Evolutionary conservation across 768 basidiomycete species (phyloP), one percentile per base, ranked within the genome.

Genomic region (Candolleomyces eurysporus): DNA sequence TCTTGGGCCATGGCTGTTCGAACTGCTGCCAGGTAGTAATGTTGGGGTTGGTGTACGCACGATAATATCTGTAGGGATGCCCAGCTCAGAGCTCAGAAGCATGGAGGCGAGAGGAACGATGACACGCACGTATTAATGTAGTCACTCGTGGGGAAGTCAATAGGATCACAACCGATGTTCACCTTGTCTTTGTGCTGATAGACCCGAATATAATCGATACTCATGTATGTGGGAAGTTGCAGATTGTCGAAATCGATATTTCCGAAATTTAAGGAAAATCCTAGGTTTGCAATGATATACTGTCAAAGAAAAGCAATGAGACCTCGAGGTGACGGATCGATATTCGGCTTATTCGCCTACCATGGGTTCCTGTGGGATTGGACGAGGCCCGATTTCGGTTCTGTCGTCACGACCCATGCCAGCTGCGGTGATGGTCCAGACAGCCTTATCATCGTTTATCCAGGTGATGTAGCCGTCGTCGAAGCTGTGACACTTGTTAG

Each of bases 171-270:
- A 1, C 87, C 86, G 54, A 87, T 74, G 66, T 86, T 86, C 42
- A 75, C 68, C 6, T 73, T 66, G 62, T 79, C 73, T 46, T 75
- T 69, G 13, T 75, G 76, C 63, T 88, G 87, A 65, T 88, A 89
- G 7, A 96, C 90, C 3, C 94, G 84, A 59, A 95, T 84, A 61
- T 86, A 95, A 68, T 96, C 94, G 55, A 95, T 75, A 59, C 76
- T 76, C 89, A 94, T 87, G 36, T 76, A 78, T 14, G 81, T 70
- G 6, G 84, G 84, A 66, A 88, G 79, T 21, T 73, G 70, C 30
- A 91, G 68, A 48, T 84, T 66, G 5, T 76, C 75, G 58, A 85
- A 78, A 64, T 91, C 85, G 66, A 90, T 83, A 43, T 13, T 13
- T 5, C 75, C 75, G 42, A 96, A 95, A 72, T 88, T 89, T 57